phyloP scores from a whole-genome alignment of 23 red algal genomes.

The Gracilaria gracilis region DNA sequence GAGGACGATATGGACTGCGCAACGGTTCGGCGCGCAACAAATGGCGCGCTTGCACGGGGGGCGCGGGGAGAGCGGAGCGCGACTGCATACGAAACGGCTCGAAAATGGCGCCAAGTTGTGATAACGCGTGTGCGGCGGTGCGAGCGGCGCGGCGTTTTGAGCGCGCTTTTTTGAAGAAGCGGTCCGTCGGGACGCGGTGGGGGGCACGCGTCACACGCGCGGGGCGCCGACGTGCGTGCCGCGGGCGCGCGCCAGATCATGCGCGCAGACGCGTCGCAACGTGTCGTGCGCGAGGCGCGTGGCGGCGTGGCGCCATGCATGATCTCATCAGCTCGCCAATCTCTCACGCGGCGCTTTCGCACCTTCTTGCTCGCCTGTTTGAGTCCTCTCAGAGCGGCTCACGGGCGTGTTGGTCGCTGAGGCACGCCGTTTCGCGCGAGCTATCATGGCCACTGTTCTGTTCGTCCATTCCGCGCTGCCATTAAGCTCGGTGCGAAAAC shows the following conservation, averaged over 20 bases:
- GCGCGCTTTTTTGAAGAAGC: neutral
- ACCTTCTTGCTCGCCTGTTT: too few species aligned
- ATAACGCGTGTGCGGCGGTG: neutral
- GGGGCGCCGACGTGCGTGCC: too few species aligned
- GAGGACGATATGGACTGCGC: neutral
- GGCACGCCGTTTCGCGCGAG: too few species aligned
- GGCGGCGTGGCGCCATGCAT: too few species aligned
- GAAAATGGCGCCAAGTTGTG: conserved; percentile 34
- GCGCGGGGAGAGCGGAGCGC: neutral
- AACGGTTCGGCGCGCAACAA: neutral
- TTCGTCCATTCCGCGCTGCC: neutral
- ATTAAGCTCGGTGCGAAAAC: neutral
- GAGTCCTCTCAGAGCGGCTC: too few species aligned
- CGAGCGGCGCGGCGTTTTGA: neutral
- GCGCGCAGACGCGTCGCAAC: too few species aligned
- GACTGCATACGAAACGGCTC: conserved; percentile 1
- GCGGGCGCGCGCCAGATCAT: too few species aligned
- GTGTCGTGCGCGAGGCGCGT: neutral
- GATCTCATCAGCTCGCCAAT: too few species aligned
- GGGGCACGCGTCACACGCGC: too few species aligned
- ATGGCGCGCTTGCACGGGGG: neutral
- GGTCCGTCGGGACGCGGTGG: neutral
- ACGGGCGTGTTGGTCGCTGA: neutral
- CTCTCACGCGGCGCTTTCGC: too few species aligned
- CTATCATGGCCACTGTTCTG: neutral